Evolutionary conservation across 1,139 yeast species (phyloP), one percentile per base, ranked within the genome.

Genomic region (Saccharomyces pastorianus): DNA sequence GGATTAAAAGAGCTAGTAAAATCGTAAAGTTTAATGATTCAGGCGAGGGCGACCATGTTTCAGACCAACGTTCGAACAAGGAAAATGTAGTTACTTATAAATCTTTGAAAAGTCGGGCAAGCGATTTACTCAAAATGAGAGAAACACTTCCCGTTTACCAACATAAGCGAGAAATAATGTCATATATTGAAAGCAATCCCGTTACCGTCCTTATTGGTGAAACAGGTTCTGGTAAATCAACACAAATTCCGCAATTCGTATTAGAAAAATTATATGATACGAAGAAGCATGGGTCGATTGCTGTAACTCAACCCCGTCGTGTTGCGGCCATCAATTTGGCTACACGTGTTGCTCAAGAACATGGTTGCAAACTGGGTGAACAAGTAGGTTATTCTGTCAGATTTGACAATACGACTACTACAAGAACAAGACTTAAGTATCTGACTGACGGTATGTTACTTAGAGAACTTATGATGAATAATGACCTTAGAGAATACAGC

Each of bases 181-280:
- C 78, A 13, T 81, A 83, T 59, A 69, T 93, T 2, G 56, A 70
- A 9, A 61, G 73, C 9, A 80, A 85, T 62, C 84, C 79, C 58
- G 95, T 89, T 4, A 83, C 91, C 0, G 82, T 93, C 4, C 76
- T 93, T 11, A 86, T 93, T 66, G 99, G 99, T 70, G 98, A 93
- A 63, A 93, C 99, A 0, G 99, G 99, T 70, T 89, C 96, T 6
- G 99, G 99, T 74, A 93, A 93, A 68, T 93, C 99, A 3, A 93
- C 99, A 0, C 99, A 93, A 71, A 88, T 93, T 28, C 99, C 99
- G 0, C 99, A 93, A 65, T 89, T 93, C 64, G 71, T 93, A 41
- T 77, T 85, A 73, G 77, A 79, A 0, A 20, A 55, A 26, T 51
- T 64, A 13, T 49, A 55, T 4, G 51, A 51, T 14, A 55, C 54